Conservation (phyloP, 768 basidiomycete genomes). For the Phanerodontia chrysosporium region DNA sequence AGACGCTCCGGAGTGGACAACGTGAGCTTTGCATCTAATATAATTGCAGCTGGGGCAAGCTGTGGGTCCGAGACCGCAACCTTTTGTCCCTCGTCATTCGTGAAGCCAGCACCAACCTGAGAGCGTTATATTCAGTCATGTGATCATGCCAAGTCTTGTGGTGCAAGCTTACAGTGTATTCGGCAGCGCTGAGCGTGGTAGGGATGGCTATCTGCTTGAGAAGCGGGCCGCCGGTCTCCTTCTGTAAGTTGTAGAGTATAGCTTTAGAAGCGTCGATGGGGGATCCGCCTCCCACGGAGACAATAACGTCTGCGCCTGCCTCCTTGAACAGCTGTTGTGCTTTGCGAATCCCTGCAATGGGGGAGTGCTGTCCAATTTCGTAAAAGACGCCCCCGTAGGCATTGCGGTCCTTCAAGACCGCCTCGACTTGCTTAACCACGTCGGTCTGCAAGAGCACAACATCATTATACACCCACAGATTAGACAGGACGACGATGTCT, state of each 20-base stretch:
- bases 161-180: slow-evolving; percentile 50
- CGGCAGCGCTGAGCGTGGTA: slow-evolving; percentile 77
- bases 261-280: slow-evolving; percentile 77
- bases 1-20: slow-evolving; percentile 68
- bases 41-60: slow-evolving; percentile 67
- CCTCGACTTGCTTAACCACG: slow-evolving; percentile 51
- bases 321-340: slow-evolving; percentile 54
- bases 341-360: slow-evolving; percentile 58
- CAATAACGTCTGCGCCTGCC: slow-evolving; percentile 59
- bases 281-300: slow-evolving; percentile 77
- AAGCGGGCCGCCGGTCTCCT: slow-evolving; percentile 48
- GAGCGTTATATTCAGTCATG: background rate
- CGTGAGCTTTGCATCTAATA: slow-evolving; percentile 74
- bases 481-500: background rate
- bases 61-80: slow-evolving; percentile 49
- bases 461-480: no score
- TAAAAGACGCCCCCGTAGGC: slow-evolving; percentile 69
- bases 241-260: slow-evolving; percentile 58
- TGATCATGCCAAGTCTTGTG: background rate
- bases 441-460: slow-evolving; percentile 60
- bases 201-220: slow-evolving; percentile 74
- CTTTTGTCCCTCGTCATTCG: slow-evolving; percentile 66
- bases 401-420: slow-evolving; percentile 48
- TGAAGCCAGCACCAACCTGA: slow-evolving; percentile 66
- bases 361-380: slow-evolving; percentile 70